A percentile compares a stretch with the other conserved stretches of the same genome.
Conservation (phyloP, 169 alveolate species). For the Plasmodium blacklocki region DNA sequence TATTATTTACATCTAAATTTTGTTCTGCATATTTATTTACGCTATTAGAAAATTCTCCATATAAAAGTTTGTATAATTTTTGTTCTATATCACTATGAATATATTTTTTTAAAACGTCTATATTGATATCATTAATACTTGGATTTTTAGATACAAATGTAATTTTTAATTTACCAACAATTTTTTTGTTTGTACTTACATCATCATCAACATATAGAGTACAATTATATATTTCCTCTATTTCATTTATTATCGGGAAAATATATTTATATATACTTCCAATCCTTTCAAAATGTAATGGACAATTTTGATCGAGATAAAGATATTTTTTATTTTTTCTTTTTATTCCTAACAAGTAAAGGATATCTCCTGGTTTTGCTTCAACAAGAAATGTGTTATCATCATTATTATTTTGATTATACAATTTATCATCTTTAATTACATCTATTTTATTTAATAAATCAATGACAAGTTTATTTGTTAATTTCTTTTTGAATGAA, state of each 20-base stretch:
- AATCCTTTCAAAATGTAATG: constrained; percentile 31
- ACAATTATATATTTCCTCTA: constrained; percentile 21
- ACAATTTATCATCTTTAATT: constrained; percentile 20
- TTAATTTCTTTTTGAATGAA: not conserved
- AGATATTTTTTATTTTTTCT: not conserved
- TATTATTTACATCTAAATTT: constrained; percentile 21
- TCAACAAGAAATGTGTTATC: not conserved
- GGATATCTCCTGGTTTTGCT: constrained; percentile 27
- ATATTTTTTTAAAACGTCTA: constrained; percentile 35
- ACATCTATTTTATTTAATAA: constrained; percentile 26
- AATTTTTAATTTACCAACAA: constrained; percentile 16
- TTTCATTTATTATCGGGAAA: constrained; percentile 44
- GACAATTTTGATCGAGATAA: constrained; percentile 30
- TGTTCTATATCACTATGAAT: constrained; percentile 30
- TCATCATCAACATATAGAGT: constrained; percentile 43
- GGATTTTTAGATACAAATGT: constrained; percentile 17
- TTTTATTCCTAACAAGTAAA: constrained; percentile 40
- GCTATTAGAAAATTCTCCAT: constrained; percentile 8
- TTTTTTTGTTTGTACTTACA: constrained; percentile 2
- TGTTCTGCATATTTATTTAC: constrained; percentile 5
- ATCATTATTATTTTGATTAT: constrained; percentile 1
- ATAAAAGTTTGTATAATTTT: constrained; percentile 24
- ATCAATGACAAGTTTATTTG: constrained; percentile 24
- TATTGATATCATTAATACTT: constrained; percentile 20
- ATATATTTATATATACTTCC: constrained; percentile 46